Conservation (phyloP, 306 rosid species). For the Cicer judaicum region DNA sequence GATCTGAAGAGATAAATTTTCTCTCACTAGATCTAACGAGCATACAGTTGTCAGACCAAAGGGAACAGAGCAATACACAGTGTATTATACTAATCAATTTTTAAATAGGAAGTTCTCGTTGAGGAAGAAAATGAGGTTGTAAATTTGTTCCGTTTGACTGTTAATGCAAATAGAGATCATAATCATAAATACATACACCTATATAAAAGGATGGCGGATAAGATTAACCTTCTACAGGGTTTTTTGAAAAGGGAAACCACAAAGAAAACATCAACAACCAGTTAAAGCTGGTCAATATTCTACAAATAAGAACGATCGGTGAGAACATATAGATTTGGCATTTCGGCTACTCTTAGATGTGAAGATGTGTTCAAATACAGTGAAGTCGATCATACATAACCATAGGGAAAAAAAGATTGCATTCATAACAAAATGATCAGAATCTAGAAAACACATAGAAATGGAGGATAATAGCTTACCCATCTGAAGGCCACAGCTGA, state of each 20-base stretch:
- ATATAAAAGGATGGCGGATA: slow-evolving; percentile 20
- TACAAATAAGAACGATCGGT: background rate
- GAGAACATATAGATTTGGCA: background rate
- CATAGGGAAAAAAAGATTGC: slow-evolving; percentile 12
- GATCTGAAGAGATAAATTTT: no score
- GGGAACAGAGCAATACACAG: background rate
- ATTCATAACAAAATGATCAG: slow-evolving; percentile 23
- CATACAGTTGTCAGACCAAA: background rate
- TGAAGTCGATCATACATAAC: background rate
- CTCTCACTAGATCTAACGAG: no score
- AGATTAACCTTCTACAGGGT: slow-evolving; percentile 5
- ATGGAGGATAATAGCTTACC: slow-evolving; percentile 60
- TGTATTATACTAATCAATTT: background rate
- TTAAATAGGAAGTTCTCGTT: background rate
- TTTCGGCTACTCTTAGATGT: slow-evolving; percentile 2
- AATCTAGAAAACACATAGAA: slow-evolving; percentile 8
- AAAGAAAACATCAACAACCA: slow-evolving; percentile 24
- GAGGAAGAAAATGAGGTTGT: background rate
- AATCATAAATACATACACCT: background rate
- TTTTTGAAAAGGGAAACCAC: slow-evolving; percentile 18
- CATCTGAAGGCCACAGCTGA: slow-evolving; percentile 90
- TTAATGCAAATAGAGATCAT: slow-evolving; percentile 26
- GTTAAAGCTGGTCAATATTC: slow-evolving; percentile 30
- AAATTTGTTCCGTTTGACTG: background rate
- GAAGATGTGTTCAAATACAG: slow-evolving; percentile 14